Base-by-base conservation (phyloP, 495 filamentous ascomycete genomes). In the Podospora tetraspora region DNA sequence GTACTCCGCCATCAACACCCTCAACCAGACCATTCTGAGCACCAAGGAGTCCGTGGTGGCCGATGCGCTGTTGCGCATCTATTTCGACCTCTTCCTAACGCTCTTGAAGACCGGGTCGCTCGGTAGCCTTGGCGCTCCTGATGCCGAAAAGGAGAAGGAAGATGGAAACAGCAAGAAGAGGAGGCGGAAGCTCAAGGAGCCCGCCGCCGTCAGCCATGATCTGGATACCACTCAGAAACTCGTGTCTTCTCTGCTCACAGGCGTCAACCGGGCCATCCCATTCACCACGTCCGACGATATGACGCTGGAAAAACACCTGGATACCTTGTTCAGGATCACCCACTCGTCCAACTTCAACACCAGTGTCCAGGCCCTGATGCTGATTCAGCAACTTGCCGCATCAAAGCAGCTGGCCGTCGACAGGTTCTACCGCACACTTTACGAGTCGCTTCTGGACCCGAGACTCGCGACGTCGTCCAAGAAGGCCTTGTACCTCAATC, bases 301-400 rank as follows among this genome's bases (percentile, higher is more conserved):
- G 52, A 87, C 86, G 83, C 85, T 97, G 66, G 91, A 94, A 69
- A 90, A 89, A 67, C 94, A 98, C 69, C 86, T 98, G 67, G 91
- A 97, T 75, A 96, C 93, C 3, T 82, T 99, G 32, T 99, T 97
- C 84, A 86, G 87, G 71, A 94, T 99, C 70, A 96, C 95, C 0
- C 94, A 99, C 77, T 97, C 95, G 0, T 92, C 95, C 13, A 99
- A 98, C 76, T 98, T 99, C 83, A 98, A 97, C 81, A 99, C 96
- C 9, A 94, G 92, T 74, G 91, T 99, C 30, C 95, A 98, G 77
- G 95, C 95, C 37, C 82, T 99, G 66, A 92, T 97, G 88, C 82
- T 99, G 64, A 95, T 99, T 69, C 95, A 97, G 76, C 96, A 98
- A 76, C 85, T 99, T 30, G 90, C 92, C 6, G 78, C 87, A 19